Evolutionary conservation across 192 early-diverging fungal genomes (phyloP).

Genomic region (Rhizoclosmatium globosum): DNA sequence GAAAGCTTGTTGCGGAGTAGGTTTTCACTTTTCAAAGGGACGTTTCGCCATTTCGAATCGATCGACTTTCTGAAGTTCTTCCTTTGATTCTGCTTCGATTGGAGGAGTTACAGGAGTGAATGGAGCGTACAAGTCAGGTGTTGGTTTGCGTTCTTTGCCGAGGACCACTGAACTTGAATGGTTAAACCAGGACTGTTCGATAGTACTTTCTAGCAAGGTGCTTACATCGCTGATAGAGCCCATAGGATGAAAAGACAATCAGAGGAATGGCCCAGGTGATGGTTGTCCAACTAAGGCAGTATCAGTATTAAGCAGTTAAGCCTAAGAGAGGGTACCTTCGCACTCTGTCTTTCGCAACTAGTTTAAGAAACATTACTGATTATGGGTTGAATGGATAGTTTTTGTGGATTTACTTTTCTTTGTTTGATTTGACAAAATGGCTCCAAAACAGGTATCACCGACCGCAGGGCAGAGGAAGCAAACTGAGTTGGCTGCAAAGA

Average conservation of each 20-base stretch:
- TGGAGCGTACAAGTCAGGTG: conserved; percentile 20
- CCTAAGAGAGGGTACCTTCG: conserved; percentile 11
- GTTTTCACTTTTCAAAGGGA: neutral
- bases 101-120: conserved; percentile 20
- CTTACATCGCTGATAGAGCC: conserved; percentile 34
- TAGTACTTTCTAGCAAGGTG: neutral
- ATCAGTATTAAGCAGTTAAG: neutral
- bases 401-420: neutral
- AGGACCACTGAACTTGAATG: conserved; percentile 15
- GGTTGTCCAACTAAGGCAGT: conserved; percentile 33
- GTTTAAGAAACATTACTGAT: conserved; percentile 20
- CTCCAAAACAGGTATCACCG: neutral
- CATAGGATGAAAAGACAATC: conserved; percentile 31
- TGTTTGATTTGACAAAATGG: neutral
- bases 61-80: neutral
- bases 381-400: neutral
- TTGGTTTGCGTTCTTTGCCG: conserved; percentile 27
- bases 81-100: neutral
- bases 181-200: too few relatives aligned
- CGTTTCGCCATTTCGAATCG: neutral
- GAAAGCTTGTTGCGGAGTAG: too few relatives aligned
- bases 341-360: conserved; percentile 33
- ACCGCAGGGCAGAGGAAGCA: neutral
- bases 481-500: neutral
- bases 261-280: conserved; percentile 34